phyloP scores from a whole-genome alignment of 441 rosid species.

The Gossypium schwendimanii region DNA sequence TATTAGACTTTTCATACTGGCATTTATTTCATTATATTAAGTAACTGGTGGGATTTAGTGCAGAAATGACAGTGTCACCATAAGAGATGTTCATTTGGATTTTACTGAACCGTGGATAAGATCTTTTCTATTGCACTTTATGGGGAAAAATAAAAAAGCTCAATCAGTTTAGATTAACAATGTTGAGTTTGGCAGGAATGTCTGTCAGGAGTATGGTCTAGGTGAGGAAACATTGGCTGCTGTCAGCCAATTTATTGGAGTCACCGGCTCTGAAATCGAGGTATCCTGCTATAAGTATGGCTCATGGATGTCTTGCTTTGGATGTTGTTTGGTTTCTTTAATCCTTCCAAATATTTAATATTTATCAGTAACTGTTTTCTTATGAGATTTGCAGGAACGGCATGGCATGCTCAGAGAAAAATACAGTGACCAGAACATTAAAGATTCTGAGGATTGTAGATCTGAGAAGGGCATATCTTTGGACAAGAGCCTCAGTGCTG shows the following conservation, averaged over 20 bases:
- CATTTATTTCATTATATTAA: background rate
- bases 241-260: conserved; percentile 52
- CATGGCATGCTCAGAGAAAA: conserved; percentile 49
- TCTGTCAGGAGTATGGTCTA: conserved; percentile 51
- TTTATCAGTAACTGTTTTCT: conserved; percentile 15
- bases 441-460: conserved; percentile 33
- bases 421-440: conserved; percentile 26
- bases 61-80: background rate
- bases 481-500: conserved; percentile 55
- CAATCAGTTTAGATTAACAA: background rate
- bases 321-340: background rate
- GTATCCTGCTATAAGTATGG: conserved; percentile 25
- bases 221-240: conserved; percentile 42
- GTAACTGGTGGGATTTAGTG: background rate
- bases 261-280: conserved; percentile 45
- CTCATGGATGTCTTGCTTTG: background rate
- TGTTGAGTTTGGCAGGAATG: conserved; percentile 44
- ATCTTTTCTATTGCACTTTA: background rate
- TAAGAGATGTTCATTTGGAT: background rate
- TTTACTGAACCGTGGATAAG: background rate
- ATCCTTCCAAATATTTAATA: conserved; percentile 8
- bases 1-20: background rate
- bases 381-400: conserved; percentile 54
- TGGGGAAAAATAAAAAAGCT: background rate
- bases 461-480: conserved; percentile 35